Percentiles rank a stretch among this genome's conserved stretches.
phyloP scores from a whole-genome alignment of 306 rosid genomes.

The Acacia confusa region DNA sequence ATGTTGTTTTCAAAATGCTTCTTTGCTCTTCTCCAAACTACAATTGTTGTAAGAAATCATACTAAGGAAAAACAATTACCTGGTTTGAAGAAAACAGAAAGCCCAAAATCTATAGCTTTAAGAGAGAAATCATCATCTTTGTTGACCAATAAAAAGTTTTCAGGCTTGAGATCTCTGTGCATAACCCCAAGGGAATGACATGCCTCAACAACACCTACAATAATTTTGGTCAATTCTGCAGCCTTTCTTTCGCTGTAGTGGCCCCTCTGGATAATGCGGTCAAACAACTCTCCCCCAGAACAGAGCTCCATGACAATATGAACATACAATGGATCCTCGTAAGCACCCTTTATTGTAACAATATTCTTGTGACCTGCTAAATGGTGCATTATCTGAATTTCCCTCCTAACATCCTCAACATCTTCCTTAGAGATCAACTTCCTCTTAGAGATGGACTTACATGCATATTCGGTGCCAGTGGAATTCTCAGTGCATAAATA shows the following conservation, averaged over 20 bases:
- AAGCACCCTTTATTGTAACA: slow-evolving; percentile 93
- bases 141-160: slow-evolving; percentile 85
- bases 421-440: slow-evolving; percentile 91
- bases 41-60: background rate
- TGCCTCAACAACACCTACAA: slow-evolving; percentile 93
- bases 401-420: slow-evolving; percentile 86
- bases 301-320: slow-evolving; percentile 98
- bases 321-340: slow-evolving; percentile 83
- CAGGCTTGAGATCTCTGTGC: slow-evolving; percentile 96
- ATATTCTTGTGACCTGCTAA: slow-evolving; percentile 91
- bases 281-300: slow-evolving; percentile 90
- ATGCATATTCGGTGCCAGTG: slow-evolving; percentile 68
- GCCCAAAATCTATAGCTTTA: slow-evolving; percentile 96
- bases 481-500: slow-evolving; percentile 67
- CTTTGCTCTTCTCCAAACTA: background rate
- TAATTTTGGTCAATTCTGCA: slow-evolving; percentile 82
- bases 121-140: slow-evolving; percentile 93
- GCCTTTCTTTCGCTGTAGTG: slow-evolving; percentile 92
- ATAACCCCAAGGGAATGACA: slow-evolving; percentile 96
- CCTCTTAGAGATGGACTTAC: slow-evolving; percentile 92
- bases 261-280: slow-evolving; percentile 88
- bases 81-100: slow-evolving; percentile 94
- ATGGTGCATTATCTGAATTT: slow-evolving; percentile 97
- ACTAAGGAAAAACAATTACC: slow-evolving; percentile 43
- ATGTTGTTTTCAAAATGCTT: background rate